A percentile compares a stretch with the other conserved stretches of the same genome.
Evolutionary conservation across 352 stramenopile genomes (phyloP).

Genomic region (Globisporangium polare): DNA sequence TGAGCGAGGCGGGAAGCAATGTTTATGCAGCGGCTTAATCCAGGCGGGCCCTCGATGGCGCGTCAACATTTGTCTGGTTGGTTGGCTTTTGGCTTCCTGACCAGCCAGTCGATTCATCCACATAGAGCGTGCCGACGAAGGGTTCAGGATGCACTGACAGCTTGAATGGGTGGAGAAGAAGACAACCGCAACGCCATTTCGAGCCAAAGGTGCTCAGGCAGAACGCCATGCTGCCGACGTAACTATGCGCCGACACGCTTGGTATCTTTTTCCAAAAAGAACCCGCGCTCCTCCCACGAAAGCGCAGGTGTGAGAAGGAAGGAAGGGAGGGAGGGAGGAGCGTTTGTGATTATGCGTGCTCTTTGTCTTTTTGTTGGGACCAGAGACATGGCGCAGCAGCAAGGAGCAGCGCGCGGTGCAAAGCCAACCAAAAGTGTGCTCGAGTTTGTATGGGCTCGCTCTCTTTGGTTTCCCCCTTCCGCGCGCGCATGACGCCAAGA

Average conservation of each 20-base stretch:
- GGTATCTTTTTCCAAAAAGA: too few relatives aligned
- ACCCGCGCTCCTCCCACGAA: background rate
- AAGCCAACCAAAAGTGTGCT: background rate
- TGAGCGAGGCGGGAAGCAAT: background rate
- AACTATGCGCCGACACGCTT: too few relatives aligned
- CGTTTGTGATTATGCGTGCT: slow-evolving; percentile 1
- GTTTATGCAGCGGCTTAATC: slow-evolving; percentile 15
- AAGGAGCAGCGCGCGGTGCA: background rate
- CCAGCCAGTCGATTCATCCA: background rate
- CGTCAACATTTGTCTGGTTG: slow-evolving; percentile 15
- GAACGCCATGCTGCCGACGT: too few relatives aligned
- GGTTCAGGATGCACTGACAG: background rate
- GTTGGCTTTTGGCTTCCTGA: background rate
- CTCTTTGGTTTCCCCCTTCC: background rate
- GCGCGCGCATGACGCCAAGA: background rate
- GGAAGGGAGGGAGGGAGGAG: too few relatives aligned
- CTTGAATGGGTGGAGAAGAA: too few relatives aligned
- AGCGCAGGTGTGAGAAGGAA: slow-evolving; percentile 4
- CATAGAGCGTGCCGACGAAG: background rate
- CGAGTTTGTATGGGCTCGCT: background rate
- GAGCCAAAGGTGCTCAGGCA: too few relatives aligned
- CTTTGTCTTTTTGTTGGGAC: too few relatives aligned
- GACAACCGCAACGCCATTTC: too few relatives aligned
- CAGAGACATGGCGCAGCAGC: too few relatives aligned
- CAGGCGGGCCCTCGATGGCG: background rate